These are phyloP conservation scores for Melampsora abietis-canadensis DNA, from an alignment of 1,284 basidiomycete genomes.

Conservation along the genomic window DNA sequence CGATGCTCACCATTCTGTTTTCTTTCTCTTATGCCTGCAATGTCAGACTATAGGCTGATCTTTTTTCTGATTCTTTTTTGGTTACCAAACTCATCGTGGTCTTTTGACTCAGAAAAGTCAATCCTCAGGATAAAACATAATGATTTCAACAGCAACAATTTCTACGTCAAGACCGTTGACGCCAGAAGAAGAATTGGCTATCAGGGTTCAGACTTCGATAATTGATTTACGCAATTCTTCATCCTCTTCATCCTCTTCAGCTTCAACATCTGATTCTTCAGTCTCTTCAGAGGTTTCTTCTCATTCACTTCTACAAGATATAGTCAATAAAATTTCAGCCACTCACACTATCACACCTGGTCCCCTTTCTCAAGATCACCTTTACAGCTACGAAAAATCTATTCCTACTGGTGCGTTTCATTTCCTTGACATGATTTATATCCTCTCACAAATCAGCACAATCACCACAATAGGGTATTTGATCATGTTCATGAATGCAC, in stretches of 20 bases:
- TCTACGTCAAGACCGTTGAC: too few species aligned
- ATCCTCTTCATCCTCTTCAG: not conserved
- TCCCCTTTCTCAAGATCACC: not conserved
- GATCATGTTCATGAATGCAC: not conserved
- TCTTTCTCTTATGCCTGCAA: too few species aligned
- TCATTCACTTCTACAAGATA: not conserved
- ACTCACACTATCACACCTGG: slow-evolving; percentile 16
- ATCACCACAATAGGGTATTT: too few species aligned
- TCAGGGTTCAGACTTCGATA: not conserved
- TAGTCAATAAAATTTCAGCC: not conserved
- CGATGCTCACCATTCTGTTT: too few species aligned
- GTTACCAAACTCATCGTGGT: too few species aligned
- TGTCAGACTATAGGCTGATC: too few species aligned
- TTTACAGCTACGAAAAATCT: slow-evolving; percentile 20
- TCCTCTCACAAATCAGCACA: not conserved
- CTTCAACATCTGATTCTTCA: slow-evolving; percentile 1
- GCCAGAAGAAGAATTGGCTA: too few species aligned
- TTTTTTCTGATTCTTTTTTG: too few species aligned
- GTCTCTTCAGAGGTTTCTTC: not conserved
- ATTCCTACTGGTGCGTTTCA: slow-evolving; percentile 29
- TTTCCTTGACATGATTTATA: not conserved
- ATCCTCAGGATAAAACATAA: too few species aligned
- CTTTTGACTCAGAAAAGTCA: too few species aligned
- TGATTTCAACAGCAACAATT: too few species aligned
- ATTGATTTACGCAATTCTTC: not conserved